Evolutionary conservation across 768 basidiomycete genomes (phyloP), one percentile per base, ranked within the genome.

Genomic region (Auriscalpium microsporum): DNA sequence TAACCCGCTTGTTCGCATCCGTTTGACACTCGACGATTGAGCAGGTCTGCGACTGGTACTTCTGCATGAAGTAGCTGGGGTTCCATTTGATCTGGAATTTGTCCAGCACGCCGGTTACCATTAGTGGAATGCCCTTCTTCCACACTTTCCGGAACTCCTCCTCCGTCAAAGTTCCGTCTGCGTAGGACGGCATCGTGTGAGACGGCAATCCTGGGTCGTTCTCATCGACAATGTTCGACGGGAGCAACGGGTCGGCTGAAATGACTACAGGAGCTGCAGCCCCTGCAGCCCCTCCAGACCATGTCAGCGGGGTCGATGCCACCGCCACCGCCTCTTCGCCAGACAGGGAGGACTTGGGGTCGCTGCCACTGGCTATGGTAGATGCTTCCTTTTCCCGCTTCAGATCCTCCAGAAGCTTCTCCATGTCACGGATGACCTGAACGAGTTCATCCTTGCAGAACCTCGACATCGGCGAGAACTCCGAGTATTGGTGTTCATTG

Each of bases 1-100:
- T 86, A 7, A 81, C 76, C 9, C 76, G 71, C 59, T 76, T 78
- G 63, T 80, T 86, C 50, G 68, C 65, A 54, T 93, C 86, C 2
- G 77, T 80, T 71, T 92, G 86, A 63, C 91, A 95, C 67, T 95
- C 89, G 14, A 91, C 75, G 55, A 96, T 83, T 50, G 84, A 73
- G 66, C 87, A 86, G 28, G 65, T 72, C 58, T 87, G 79, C 10
- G 73, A 68, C 8, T 81, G 83, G 65, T 87, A 86, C 58, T 83
- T 75, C 51, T 80, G 68, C 16, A 82, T 78, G 68, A 98, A 93
- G 64, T 85, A 87, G 54, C 86, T 79, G 0, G 94, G 94, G 5
- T 79, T 83, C 94, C 94, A 97, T 55, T 76, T 66, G 57, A 86
- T 68, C 61, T 77, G 72, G 68, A 93, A 86, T 59, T 82, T 79